Evolutionary conservation across 805 yeast genomes (phyloP).

Genomic region (Ogataea chonburiensis): DNA sequence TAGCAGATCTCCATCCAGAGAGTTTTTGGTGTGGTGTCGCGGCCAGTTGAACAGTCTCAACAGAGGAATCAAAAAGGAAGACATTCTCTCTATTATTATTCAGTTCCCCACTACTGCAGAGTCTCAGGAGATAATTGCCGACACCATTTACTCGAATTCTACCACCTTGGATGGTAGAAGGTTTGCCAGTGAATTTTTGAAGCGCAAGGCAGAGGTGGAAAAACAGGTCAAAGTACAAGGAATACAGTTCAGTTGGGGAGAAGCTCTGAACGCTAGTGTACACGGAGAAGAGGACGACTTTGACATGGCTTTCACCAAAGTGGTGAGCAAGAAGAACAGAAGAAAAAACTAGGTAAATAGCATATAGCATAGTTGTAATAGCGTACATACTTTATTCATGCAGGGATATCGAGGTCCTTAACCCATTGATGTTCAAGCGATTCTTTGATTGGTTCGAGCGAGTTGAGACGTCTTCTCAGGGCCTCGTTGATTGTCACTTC

Average conservation of each 20-base stretch:
- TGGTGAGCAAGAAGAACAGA: conserved; percentile 60
- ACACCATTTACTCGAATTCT: conserved; percentile 84
- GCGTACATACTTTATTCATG: conserved; percentile 7
- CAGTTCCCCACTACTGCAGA: conserved; percentile 77
- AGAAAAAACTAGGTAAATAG: conserved; percentile 32
- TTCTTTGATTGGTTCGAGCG: conserved; percentile 45
- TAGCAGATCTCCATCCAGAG: conserved; percentile 47
- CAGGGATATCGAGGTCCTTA: conserved; percentile 25
- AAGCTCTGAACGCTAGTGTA: conserved; percentile 42
- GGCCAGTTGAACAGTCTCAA: conserved; percentile 63
- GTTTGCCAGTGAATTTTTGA: conserved; percentile 86
- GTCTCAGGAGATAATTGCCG: conserved; percentile 83
- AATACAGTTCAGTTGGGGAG: conserved; percentile 63
- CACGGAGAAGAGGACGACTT: conserved; percentile 44
- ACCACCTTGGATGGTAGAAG: conserved; percentile 92
- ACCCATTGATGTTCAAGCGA: conserved; percentile 34
- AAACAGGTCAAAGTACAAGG: conserved; percentile 42
- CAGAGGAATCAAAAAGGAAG: conserved; percentile 73
- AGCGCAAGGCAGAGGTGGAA: conserved; percentile 74
- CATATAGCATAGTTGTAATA: conserved; percentile 14
- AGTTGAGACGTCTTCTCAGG: conserved; percentile 65
- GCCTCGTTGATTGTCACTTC: conserved; percentile 94
- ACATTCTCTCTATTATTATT: conserved; percentile 74
- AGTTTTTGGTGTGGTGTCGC: conserved; percentile 72
- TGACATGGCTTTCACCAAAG: conserved; percentile 51